A percentile compares a stretch with the other conserved stretches of the same genome.
Evolutionary conservation across 306 rosid genomes (phyloP).

Genomic region (Vigna radiata): DNA sequence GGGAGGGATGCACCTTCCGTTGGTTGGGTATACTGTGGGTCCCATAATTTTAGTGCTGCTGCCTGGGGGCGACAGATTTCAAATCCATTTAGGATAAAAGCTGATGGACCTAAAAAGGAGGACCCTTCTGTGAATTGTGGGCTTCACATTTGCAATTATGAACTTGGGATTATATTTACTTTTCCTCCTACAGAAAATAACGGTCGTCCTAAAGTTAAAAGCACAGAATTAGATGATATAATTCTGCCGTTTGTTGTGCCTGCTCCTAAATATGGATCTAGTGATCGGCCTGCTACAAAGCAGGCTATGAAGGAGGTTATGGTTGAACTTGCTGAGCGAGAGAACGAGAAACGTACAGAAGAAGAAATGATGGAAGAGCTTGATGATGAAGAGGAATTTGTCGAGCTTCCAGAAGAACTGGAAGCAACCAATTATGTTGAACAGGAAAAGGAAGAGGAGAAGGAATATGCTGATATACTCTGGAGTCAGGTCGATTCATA

Average conservation of each 20-base stretch:
- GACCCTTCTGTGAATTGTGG: conserved; percentile 49
- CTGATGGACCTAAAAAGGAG: conserved; percentile 45
- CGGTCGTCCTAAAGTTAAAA: conserved; percentile 33
- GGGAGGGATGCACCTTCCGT: conserved; percentile 50
- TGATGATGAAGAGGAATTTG: conserved; percentile 62
- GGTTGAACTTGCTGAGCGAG: conserved; percentile 56
- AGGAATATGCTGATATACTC: conserved; percentile 69
- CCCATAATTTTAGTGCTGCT: conserved; percentile 90
- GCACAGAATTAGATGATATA: conserved; percentile 61
- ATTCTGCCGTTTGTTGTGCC: conserved; percentile 79
- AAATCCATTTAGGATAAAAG: conserved; percentile 49
- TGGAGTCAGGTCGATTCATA: conserved; percentile 76
- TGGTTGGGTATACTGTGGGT: conserved; percentile 90
- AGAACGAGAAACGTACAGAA: conserved; percentile 48
- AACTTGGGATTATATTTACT: conserved; percentile 81
- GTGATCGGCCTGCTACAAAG: conserved; percentile 78
- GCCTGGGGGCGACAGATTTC: conserved; percentile 81
- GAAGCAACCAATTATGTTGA: conserved; percentile 53
- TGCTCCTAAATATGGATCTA: conserved; percentile 74
- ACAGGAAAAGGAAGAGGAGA: conserved; percentile 84
- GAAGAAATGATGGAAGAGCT: conserved; percentile 68
- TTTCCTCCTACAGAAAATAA: conserved; percentile 61
- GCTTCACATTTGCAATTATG: conserved; percentile 86
- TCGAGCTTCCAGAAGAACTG: conserved; percentile 41
- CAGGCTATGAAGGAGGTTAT: conserved; percentile 79